Conservation (phyloP, 257 asterid genomes). For the Coffea canephora region DNA sequence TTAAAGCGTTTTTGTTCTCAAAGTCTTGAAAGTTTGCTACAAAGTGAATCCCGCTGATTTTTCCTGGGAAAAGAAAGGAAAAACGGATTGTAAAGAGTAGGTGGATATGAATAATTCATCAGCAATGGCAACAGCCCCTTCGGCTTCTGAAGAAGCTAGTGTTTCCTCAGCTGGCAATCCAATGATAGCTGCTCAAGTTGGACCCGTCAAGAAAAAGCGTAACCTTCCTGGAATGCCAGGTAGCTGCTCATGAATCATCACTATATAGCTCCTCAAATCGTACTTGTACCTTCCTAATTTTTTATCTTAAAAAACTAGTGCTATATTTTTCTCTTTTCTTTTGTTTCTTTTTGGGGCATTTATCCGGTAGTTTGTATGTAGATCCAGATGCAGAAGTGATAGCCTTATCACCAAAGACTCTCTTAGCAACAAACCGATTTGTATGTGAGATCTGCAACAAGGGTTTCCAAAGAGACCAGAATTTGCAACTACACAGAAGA, state of each 20-base stretch:
- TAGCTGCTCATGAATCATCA: conserved; percentile 16
- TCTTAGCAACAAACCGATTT: conserved; percentile 77
- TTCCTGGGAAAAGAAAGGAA: not conserved
- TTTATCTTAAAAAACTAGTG: too few species aligned
- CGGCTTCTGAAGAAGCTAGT: conserved; percentile 38
- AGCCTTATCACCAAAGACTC: conserved; percentile 68
- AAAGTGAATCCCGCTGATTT: conserved; percentile 3
- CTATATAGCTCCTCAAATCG: too few species aligned
- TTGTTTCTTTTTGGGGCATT: not conserved
- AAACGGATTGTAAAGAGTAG: not conserved
- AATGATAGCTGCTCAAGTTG: conserved; percentile 20
- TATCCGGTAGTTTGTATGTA: conserved; percentile 15
- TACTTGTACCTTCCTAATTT: not conserved
- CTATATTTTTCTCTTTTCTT: not conserved
- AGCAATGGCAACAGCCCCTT: conserved; percentile 23
- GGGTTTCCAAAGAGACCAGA: conserved; percentile 93
- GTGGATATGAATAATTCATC: conserved; percentile 44
- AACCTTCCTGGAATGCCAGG: conserved; percentile 98
- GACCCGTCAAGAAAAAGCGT: conserved; percentile 59
- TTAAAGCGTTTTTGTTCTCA: not conserved
- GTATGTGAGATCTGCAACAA: conserved; percentile 93
- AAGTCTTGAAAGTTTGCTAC: not conserved
- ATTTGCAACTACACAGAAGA: conserved; percentile 82
- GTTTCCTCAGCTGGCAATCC: conserved; percentile 24
- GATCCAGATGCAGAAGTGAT: conserved; percentile 95